Base-by-base conservation (phyloP, 2,329 filamentous ascomycete genomes). In the Arthrobotrys sinensis region DNA sequence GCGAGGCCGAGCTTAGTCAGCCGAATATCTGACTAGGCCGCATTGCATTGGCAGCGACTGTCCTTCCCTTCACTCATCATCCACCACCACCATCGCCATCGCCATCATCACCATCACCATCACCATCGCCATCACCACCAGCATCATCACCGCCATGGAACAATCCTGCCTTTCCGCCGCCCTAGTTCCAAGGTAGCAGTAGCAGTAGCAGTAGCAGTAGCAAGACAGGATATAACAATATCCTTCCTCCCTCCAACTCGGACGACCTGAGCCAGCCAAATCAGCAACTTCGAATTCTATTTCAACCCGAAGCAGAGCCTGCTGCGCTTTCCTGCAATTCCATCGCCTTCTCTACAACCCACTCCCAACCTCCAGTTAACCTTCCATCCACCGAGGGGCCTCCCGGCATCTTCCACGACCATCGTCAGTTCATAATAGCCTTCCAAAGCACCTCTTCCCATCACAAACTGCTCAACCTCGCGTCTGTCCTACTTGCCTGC, bases 251-350 rank as follows among this genome's bases (percentile, higher is more conserved):
- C 40, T 16, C 40, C 40, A 3, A 45, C n/a, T 45, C n/a, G 45
- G 40, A 5, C 19, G 16, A 1, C 19, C 5, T n/a, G 40, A 2
- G 12, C n/a, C n/a, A n/a, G n/a, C n/a, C n/a, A n/a, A n/a, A n/a
- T n/a, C 45, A 48, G 16, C 11, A 24, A 12, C 45, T 48, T 24
- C 36, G 8, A 38, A 38, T 14, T 38, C 45, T 5, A 10, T 21
- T 21, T 7, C 45, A 21, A 10, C 19, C 45, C 12, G 16, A 48
- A 24, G 45, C 43, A 16, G 36, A 38, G 21, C 19, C 19, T 50
- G 14, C 14, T 14, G 10, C 8, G 36, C 55, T 43, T 60, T 28
- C 55, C 55, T 6, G 36, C 55, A 60, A 43, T 48, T 69, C 65
- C 28, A 48, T 50, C 43, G 45, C 16, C 52, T 48, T 43, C 55